Conservation (phyloP, 2,329 filamentous ascomycete genomes). For the Myriosclerotinia duriaeana region DNA sequence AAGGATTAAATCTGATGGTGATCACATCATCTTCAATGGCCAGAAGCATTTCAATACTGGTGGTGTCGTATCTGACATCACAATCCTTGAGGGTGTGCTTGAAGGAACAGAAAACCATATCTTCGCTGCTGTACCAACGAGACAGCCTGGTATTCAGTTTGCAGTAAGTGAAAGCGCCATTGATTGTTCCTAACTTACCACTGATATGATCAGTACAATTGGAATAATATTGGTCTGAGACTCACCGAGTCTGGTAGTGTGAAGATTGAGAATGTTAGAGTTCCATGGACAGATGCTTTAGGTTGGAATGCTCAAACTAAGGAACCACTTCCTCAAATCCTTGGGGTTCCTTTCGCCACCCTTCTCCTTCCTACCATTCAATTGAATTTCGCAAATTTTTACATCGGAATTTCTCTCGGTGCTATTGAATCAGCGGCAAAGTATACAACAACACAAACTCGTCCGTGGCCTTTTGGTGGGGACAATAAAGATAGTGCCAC, state of each 20-base stretch:
- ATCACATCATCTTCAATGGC: conserved; percentile 58
- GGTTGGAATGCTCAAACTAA: conserved; percentile 57
- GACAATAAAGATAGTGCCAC: conserved; percentile 58
- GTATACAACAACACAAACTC: conserved; percentile 57
- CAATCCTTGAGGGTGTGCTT: conserved; percentile 63
- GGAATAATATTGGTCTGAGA: conserved; percentile 63
- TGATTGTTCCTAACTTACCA: not conserved
- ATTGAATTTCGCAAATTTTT: conserved; percentile 66
- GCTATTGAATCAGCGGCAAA: conserved; percentile 54
- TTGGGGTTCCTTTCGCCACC: conserved; percentile 55
- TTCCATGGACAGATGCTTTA: conserved; percentile 60
- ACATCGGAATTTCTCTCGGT: conserved; percentile 61
- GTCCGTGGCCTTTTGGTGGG: conserved; percentile 63
- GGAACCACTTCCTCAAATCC: conserved; percentile 50
- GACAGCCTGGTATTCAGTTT: conserved; percentile 58
- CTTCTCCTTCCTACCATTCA: conserved; percentile 64
- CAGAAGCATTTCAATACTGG: conserved; percentile 68
- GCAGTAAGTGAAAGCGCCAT: conserved; percentile 32
- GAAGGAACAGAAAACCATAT: conserved; percentile 59
- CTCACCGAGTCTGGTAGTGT: conserved; percentile 64
- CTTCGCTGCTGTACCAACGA: conserved; percentile 59
- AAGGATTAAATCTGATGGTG: conserved; percentile 54
- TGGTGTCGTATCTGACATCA: conserved; percentile 64
- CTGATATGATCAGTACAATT: conserved; percentile 49
- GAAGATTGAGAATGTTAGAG: conserved; percentile 56